A percentile compares a stretch with the other conserved stretches of the same genome.
These are phyloP conservation scores for Exophiala sideris DNA, from an alignment of 2,329 filamentous ascomycete genomes.

Conservation along the genomic window DNA sequence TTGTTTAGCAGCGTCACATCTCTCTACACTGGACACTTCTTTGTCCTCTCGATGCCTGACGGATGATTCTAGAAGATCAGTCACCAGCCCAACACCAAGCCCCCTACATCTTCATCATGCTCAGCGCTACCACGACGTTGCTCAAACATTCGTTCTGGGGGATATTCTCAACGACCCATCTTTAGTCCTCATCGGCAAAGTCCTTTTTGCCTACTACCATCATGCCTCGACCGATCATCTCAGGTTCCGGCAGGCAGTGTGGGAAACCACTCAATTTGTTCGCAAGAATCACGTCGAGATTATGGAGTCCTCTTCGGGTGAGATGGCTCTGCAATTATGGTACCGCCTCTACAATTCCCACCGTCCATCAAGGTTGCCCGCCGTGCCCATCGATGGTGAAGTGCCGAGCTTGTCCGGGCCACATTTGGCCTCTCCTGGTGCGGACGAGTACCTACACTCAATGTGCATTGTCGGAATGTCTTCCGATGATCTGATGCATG, in stretches of 20 bases:
- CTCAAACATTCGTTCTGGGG: neutral
- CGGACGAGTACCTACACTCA: constrained; percentile 21
- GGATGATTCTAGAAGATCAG: constrained; percentile 4
- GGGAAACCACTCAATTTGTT: constrained; percentile 5
- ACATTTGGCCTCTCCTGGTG: constrained; percentile 7
- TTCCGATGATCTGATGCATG: constrained; percentile 27
- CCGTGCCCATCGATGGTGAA: constrained; percentile 23
- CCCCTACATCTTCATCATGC: constrained; percentile 3
- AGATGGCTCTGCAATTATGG: constrained; percentile 27
- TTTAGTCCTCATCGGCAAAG: neutral
- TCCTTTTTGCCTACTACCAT: constrained; percentile 15
- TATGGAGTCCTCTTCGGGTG: neutral
- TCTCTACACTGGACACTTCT: constrained; percentile 8
- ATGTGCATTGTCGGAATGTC: constrained; percentile 22
- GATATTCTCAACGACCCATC: neutral
- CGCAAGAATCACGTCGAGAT: neutral
- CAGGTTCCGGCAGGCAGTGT: constrained; percentile 7
- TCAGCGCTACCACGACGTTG: constrained; percentile 8
- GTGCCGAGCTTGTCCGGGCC: neutral
- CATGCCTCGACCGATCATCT: constrained; percentile 16
- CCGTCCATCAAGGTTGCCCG: constrained; percentile 22
- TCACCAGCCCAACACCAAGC: constrained; percentile 4
- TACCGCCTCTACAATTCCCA: constrained; percentile 26
- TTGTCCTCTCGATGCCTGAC: neutral
- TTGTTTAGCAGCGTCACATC: constrained; percentile 11